Evolutionary conservation across 768 basidiomycete species (phyloP), one percentile per base, ranked within the genome.

Genomic region (Phlebiopsis gigantea): DNA sequence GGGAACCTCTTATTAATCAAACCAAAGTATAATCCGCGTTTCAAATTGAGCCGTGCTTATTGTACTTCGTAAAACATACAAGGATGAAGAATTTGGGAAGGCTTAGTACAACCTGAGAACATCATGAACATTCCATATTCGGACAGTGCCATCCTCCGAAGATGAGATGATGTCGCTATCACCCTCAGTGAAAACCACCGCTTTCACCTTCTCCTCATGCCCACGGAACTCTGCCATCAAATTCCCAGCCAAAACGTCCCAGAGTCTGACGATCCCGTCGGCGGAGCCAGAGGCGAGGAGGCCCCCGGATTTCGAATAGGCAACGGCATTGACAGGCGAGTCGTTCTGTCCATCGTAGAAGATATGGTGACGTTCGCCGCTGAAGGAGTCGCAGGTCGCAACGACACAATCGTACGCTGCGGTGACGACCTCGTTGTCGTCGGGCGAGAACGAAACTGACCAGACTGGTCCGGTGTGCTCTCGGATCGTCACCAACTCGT

Each of bases 161-260:
- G 72, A 74, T 7, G 77, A 76, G 26, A 75, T 73, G 30, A 81
- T 64, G 31, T 72, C 67, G 41, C 68, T 67, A 8, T 72, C 75
- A 61, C 78, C 75, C 29, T 74, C 75, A 3, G 74, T 75, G 61
- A 80, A 74, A 57, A 65, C 62, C 53, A 79, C 70, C 34, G 65
- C 70, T 2, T 51, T 63, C 31, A 70, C 58, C 9, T 74, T 73
- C 50, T 64, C 67, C 5, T 34, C 39, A 57, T 70, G 69, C 1
- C 68, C 67, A 8, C 62, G 55, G 29, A 62, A 58, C 46, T 49
- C 55, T 6, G 50, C 55, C 15, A 57, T 30, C 5, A 54, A 47
- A 9, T 22, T 34, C 4, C 62, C 61, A 6, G 46, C 26, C 46
- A 44, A 46, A 2, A 53, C 49, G 44, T 63, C 46, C 64, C 64